Conservation (phyloP, 202 grass and related monocot genomes). For the Panicum virgatum region DNA sequence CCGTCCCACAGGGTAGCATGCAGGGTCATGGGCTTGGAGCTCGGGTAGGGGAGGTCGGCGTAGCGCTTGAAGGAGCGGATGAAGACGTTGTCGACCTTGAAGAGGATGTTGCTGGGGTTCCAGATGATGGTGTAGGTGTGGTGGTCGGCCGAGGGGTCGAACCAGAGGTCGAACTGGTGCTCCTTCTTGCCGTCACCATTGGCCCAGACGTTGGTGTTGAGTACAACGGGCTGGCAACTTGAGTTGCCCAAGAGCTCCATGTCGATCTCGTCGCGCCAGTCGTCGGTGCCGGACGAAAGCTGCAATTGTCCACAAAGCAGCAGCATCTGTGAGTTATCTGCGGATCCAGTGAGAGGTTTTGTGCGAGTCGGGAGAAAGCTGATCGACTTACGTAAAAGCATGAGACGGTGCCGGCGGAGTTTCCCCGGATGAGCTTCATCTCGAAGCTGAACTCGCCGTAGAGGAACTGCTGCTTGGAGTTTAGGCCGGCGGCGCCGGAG, state of each 20-base stretch:
- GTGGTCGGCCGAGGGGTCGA: constrained; percentile 53
- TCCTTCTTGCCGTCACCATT: constrained; percentile 63
- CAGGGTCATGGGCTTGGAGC: constrained; percentile 59
- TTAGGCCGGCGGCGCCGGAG: neutral
- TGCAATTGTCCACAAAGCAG: neutral
- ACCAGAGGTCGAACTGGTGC: constrained; percentile 69
- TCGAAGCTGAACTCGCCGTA: constrained; percentile 20
- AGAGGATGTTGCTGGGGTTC: constrained; percentile 63
- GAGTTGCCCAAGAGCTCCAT: constrained; percentile 77
- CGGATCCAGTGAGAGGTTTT: too few species aligned
- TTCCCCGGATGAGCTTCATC: neutral
- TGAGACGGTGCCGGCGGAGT: constrained; percentile 1
- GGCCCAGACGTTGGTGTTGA: constrained; percentile 86
- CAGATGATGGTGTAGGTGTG: constrained; percentile 68
- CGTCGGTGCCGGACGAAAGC: constrained; percentile 28
- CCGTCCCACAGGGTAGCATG: constrained; percentile 86
- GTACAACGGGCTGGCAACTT: constrained; percentile 47
- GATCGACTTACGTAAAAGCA: constrained; percentile 1
- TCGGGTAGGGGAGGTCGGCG: constrained; percentile 61
- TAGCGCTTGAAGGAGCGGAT: constrained; percentile 53
- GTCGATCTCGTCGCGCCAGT: constrained; percentile 69
- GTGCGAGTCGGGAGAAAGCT: too few species aligned
- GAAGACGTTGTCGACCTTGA: constrained; percentile 52
- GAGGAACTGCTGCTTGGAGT: constrained; percentile 9
- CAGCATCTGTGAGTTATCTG: neutral